Conservation (phyloP, 2,329 filamentous ascomycete species). For the Plectosphaerella sp. region DNA sequence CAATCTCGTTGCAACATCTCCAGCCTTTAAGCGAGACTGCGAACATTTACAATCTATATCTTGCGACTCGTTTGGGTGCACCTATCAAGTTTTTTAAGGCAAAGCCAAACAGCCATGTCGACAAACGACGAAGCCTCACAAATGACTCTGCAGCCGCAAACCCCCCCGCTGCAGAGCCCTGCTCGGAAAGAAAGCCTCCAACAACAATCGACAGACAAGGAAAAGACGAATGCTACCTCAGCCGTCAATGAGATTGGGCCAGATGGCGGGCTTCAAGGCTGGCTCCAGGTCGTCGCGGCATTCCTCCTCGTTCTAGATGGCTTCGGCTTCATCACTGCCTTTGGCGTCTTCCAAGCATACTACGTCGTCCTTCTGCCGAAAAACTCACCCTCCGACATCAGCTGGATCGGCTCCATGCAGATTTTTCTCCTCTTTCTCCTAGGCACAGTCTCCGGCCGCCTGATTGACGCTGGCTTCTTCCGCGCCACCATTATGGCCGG, state of each 20-base stretch:
- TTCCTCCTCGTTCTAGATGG: conserved; percentile 36
- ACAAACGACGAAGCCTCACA: too few relatives aligned
- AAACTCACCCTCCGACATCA: conserved; percentile 30
- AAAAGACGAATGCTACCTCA: too few relatives aligned
- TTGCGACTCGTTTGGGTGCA: too few relatives aligned
- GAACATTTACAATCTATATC: too few relatives aligned
- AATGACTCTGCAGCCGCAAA: too few relatives aligned
- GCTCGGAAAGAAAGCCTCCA: too few relatives aligned
- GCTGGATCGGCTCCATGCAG: conserved; percentile 43
- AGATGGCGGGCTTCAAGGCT: conserved; percentile 17
- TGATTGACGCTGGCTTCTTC: conserved; percentile 40
- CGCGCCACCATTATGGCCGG: conserved; percentile 31
- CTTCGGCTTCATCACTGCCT: conserved; percentile 41
- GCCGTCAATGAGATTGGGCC: background rate
- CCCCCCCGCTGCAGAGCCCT: too few relatives aligned
- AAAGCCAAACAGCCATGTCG: too few relatives aligned
- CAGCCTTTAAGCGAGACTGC: too few relatives aligned
- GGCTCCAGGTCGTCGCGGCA: conserved; percentile 32
- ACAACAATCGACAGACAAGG: too few relatives aligned
- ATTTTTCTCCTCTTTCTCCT: conserved; percentile 37
- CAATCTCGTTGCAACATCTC: too few relatives aligned
- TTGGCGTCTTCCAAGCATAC: conserved; percentile 39
- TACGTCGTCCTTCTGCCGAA: conserved; percentile 26
- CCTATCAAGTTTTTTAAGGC: too few relatives aligned
- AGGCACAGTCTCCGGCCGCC: conserved; percentile 35